These are phyloP conservation scores for Usnea hakonensis DNA, from an alignment of 495 filamentous ascomycete species.

Conservation along the genomic window DNA sequence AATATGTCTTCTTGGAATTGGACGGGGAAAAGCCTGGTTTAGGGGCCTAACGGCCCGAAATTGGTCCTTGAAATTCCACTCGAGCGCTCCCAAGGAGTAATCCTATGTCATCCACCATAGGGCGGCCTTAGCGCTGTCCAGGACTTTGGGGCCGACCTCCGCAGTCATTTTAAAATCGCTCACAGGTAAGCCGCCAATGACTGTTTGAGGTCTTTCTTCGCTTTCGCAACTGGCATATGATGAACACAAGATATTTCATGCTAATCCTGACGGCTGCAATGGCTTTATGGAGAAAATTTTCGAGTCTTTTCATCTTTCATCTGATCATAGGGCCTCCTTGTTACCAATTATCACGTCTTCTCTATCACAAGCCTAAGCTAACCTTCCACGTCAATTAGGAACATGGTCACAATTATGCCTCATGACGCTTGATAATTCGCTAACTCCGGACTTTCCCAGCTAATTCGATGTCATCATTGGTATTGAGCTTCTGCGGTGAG, in stretches of 20 bases:
- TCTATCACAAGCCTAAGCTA: conserved; percentile 18
- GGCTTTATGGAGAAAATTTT: conserved; percentile 61
- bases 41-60: too few relatives aligned
- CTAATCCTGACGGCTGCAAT: conserved; percentile 72
- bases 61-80: too few relatives aligned
- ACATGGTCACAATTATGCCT: not conserved
- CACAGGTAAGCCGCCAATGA: not conserved
- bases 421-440: conserved; percentile 5
- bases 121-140: too few relatives aligned
- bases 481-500: conserved; percentile 24
- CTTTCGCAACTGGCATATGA: conserved; percentile 42
- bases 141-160: too few relatives aligned
- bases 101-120: too few relatives aligned
- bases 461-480: conserved; percentile 15
- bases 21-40: too few relatives aligned
- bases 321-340: conserved; percentile 52
- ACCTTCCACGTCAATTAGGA: conserved; percentile 17
- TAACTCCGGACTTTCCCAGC: conserved; percentile 19
- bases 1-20: too few relatives aligned
- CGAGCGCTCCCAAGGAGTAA: too few relatives aligned
- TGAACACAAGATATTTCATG: conserved; percentile 74
- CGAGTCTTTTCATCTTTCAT: conserved; percentile 93
- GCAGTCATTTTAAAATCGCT: not conserved
- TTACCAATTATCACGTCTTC: conserved; percentile 6
- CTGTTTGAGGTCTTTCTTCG: not conserved